Conservation (phyloP, 2,329 filamentous ascomycete species). For the Nemania serpens region DNA sequence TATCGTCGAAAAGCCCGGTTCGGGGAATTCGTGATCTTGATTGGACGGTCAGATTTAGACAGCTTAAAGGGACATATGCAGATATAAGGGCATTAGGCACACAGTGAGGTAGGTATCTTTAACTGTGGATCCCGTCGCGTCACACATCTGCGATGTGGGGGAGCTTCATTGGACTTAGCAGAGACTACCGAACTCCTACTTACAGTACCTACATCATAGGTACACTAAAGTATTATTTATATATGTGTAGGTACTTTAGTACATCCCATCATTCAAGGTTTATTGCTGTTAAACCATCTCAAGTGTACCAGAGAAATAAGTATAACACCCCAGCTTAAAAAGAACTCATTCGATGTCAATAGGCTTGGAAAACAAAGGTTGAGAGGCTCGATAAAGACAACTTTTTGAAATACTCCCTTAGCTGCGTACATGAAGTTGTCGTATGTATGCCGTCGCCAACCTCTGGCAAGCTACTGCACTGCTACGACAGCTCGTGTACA, state of each 20-base stretch:
- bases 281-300: not conserved
- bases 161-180: not conserved
- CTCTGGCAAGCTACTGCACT: not conserved
- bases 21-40: slow-evolving; percentile 2
- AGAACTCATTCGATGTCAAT: not conserved
- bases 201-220: too few species aligned
- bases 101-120: too few species aligned
- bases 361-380: too few species aligned
- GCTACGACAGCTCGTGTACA: not conserved
- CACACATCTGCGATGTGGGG: not conserved
- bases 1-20: not conserved
- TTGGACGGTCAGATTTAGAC: not conserved
- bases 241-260: too few species aligned
- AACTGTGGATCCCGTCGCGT: not conserved
- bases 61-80: slow-evolving; percentile 13
- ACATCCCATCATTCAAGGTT: not conserved
- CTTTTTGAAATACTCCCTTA: not conserved
- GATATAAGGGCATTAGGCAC: too few species aligned
- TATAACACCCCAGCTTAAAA: not conserved
- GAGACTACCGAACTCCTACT: too few species aligned
- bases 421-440: too few species aligned
- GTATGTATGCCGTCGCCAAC: not conserved
- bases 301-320: not conserved
- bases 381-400: not conserved
- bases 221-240: too few species aligned